Conservation (phyloP, 345 rosid genomes). For the Camelina neglecta region DNA sequence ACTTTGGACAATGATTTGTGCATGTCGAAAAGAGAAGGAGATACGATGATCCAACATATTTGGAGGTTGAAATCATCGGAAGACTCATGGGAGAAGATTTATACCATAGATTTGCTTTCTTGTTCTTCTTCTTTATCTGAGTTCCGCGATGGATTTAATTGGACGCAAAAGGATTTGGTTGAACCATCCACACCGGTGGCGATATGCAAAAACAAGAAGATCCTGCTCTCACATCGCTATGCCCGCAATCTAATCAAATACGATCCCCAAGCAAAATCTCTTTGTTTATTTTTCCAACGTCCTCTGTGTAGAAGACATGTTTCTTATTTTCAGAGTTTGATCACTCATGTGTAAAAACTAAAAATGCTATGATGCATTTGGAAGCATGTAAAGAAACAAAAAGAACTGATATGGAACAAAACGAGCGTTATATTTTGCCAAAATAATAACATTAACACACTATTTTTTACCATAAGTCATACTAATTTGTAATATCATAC, state of each 20-base stretch:
- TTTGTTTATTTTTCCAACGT: neutral
- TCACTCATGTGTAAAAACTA: neutral
- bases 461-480: no score
- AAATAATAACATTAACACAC: no score
- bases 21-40: constrained; percentile 8
- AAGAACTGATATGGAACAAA: no score
- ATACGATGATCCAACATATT: constrained; percentile 9
- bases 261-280: neutral
- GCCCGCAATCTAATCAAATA: neutral
- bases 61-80: constrained; percentile 26
- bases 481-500: no score
- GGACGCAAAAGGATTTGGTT: neutral
- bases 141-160: neutral
- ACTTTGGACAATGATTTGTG: constrained; percentile 22
- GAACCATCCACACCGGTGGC: neutral
- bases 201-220: constrained; percentile 13
- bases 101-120: constrained; percentile 10
- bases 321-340: constrained; percentile 18
- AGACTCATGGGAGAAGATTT: constrained; percentile 25
- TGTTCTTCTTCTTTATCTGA: neutral
- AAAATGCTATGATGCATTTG: neutral
- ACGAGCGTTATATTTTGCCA: no score
- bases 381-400: no score
- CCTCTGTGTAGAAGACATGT: neutral
- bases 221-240: neutral